Evolutionary conservation across 768 basidiomycete species (phyloP).

Genomic region (Multifurca ochricompacta): DNA sequence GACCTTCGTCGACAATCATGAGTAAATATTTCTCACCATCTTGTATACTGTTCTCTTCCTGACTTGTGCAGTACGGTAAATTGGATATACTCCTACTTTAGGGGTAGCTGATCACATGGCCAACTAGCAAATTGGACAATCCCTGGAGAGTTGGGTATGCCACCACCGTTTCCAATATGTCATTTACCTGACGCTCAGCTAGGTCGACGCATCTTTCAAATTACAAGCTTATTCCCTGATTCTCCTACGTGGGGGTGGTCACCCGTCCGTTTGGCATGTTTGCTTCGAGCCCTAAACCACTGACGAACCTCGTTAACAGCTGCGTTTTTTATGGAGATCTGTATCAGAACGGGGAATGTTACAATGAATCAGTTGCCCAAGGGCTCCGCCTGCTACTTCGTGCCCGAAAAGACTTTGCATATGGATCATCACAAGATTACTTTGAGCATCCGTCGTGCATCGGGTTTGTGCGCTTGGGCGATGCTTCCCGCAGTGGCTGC

Average conservation of each 20-base stretch:
- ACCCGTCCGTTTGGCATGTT: slow-evolving; percentile 49
- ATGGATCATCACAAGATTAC: slow-evolving; percentile 59
- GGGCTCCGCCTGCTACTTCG: slow-evolving; percentile 49
- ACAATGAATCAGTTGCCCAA: slow-evolving; percentile 42
- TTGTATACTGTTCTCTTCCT: slow-evolving; percentile 6
- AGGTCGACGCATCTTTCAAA: slow-evolving; percentile 71
- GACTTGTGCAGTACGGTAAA: slow-evolving; percentile 49
- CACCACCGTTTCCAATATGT: background rate
- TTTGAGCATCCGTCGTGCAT: slow-evolving; percentile 53
- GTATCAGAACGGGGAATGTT: slow-evolving; percentile 64
- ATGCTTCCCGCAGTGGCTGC: slow-evolving; percentile 48
- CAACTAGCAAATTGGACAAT: slow-evolving; percentile 57
- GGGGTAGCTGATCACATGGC: background rate
- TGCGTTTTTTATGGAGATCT: slow-evolving; percentile 87
- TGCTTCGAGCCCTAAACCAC: background rate
- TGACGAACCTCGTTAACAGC: slow-evolving; percentile 31
- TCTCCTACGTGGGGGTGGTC: slow-evolving; percentile 57
- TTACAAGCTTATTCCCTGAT: slow-evolving; percentile 77
- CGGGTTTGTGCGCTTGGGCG: slow-evolving; percentile 67
- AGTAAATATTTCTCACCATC: slow-evolving; percentile 40
- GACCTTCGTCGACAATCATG: slow-evolving; percentile 87
- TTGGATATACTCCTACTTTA: background rate
- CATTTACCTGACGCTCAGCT: background rate
- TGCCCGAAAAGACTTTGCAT: slow-evolving; percentile 58
- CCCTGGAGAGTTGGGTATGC: slow-evolving; percentile 76